phyloP scores from a whole-genome alignment of 2,329 filamentous ascomycete species.

The Paraconiothyrium brasiliense region DNA sequence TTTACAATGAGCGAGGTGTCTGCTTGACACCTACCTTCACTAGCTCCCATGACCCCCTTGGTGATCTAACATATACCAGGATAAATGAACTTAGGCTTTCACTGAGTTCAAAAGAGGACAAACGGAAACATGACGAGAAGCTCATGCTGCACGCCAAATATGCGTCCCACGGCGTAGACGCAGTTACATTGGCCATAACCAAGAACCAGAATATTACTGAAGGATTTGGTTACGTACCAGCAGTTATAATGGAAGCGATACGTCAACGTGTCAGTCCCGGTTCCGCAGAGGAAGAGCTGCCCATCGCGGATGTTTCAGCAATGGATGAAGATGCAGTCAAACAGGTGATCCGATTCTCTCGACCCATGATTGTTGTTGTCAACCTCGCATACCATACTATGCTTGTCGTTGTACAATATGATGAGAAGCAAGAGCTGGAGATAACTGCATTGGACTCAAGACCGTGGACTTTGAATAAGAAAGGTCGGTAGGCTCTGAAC shows the following conservation, averaged over 20 bases:
- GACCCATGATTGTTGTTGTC: conserved; percentile 23
- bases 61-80: not conserved
- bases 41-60: no score
- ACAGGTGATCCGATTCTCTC: conserved; percentile 19
- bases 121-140: not conserved
- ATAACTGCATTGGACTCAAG: conserved; percentile 25
- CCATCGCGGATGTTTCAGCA: not conserved
- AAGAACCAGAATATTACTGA: conserved; percentile 1
- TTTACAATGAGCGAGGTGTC: no score
- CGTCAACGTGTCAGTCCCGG: not conserved
- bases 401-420: conserved; percentile 24
- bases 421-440: conserved; percentile 12
- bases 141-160: conserved; percentile 16
- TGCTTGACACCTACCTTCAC: no score
- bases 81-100: not conserved
- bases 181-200: conserved; percentile 26
- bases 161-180: conserved; percentile 13
- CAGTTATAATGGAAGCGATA: not conserved
- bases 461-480: not conserved
- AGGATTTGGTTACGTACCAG: conserved; percentile 15
- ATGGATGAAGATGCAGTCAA: no score
- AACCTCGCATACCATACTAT: conserved; percentile 12
- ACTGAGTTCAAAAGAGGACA: no score
- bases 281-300: not conserved
- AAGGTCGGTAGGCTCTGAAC: not conserved